Evolutionary conservation across 2,329 filamentous ascomycete species (phyloP).

Genomic region (Fonsecaea erecta): DNA sequence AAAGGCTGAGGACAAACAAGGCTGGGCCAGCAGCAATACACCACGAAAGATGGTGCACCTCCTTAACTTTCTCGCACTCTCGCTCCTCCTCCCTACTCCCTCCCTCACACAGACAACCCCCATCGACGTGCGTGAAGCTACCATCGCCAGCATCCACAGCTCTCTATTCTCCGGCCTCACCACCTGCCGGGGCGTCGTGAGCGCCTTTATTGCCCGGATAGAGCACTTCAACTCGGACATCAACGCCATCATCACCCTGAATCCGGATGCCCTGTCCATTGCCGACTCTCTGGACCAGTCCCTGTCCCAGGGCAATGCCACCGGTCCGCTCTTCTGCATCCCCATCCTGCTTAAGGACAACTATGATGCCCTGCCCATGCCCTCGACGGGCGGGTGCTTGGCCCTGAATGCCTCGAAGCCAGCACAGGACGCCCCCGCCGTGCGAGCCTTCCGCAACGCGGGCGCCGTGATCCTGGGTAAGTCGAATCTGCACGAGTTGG

Average conservation of each 20-base stretch:
- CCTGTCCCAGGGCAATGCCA: slow-evolving; percentile 52
- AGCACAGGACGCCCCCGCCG: slow-evolving; percentile 55
- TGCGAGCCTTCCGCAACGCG: slow-evolving; percentile 55
- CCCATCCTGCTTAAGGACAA: slow-evolving; percentile 69
- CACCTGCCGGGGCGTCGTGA: slow-evolving; percentile 61
- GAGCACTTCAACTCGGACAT: slow-evolving; percentile 60
- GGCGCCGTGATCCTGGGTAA: slow-evolving; percentile 66
- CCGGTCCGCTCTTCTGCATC: slow-evolving; percentile 62
- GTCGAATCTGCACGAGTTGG: slow-evolving; percentile 66
- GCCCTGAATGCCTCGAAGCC: slow-evolving; percentile 56
- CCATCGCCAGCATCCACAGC: slow-evolving; percentile 61
- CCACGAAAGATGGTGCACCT: not conserved
- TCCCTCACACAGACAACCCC: slow-evolving; percentile 16
- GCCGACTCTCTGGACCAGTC: slow-evolving; percentile 57
- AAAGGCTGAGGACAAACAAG: not conserved
- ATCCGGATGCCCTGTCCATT: slow-evolving; percentile 52
- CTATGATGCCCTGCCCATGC: slow-evolving; percentile 60
- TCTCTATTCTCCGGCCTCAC: slow-evolving; percentile 58
- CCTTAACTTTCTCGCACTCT: slow-evolving; percentile 10
- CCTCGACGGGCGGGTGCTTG: slow-evolving; percentile 62
- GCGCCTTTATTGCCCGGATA: slow-evolving; percentile 62
- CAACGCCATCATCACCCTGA: slow-evolving; percentile 62
- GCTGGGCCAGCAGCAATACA: not conserved
- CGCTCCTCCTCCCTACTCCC: not conserved
- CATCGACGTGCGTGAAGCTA: slow-evolving; percentile 63